These are phyloP conservation scores for Phytophthora constricta DNA, from an alignment of 352 stramenopile genomes.

Conservation along the genomic window DNA sequence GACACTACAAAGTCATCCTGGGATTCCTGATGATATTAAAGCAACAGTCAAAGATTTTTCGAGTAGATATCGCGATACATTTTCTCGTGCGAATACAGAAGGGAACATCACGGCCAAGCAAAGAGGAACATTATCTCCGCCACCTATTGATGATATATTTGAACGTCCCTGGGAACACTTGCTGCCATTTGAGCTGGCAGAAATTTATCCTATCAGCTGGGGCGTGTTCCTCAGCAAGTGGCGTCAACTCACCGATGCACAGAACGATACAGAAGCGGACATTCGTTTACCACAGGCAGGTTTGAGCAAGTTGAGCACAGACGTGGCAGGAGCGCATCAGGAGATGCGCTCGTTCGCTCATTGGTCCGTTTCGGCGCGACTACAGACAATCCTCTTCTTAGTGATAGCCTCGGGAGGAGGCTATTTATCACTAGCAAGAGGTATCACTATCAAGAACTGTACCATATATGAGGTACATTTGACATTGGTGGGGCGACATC, in stretches of 20 bases:
- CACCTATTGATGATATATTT: constrained; percentile 3
- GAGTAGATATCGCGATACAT: not conserved
- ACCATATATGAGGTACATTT: no score
- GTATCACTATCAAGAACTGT: no score
- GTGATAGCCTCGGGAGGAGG: no score
- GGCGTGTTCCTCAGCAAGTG: constrained; percentile 61
- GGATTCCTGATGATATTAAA: constrained; percentile 41
- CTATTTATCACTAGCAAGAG: no score
- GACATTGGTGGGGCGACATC: no score
- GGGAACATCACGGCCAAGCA: not conserved
- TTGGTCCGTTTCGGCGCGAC: no score
- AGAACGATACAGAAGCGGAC: constrained; percentile 9
- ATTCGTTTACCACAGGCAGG: no score
- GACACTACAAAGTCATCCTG: constrained; percentile 25
- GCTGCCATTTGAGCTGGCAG: constrained; percentile 40
- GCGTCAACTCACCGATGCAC: constrained; percentile 36
- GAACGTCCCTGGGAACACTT: constrained; percentile 36
- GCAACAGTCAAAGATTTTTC: constrained; percentile 31
- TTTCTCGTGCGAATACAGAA: not conserved
- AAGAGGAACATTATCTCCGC: not conserved
- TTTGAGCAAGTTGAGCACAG: no score
- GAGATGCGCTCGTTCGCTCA: no score
- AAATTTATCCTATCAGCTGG: constrained; percentile 59
- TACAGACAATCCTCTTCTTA: no score
- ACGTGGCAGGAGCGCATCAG: no score